Conservation (phyloP, 495 filamentous ascomycete species). For the Hypoxylon subgilvum region DNA sequence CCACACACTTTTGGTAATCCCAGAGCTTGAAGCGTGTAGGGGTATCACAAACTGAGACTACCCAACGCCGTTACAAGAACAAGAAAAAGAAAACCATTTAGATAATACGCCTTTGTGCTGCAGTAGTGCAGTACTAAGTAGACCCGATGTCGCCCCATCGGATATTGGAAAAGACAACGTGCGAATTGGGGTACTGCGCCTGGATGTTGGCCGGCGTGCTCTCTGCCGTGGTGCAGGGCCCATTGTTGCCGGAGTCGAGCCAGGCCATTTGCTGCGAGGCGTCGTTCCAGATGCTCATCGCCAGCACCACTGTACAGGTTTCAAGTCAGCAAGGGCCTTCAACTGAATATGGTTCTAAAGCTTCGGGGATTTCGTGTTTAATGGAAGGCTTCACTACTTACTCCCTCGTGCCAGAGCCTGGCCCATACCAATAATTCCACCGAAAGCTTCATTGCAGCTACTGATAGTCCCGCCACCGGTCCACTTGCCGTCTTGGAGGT, state of each 20-base stretch:
- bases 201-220: slow-evolving; percentile 53
- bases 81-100: too few species aligned
- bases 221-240: slow-evolving; percentile 58
- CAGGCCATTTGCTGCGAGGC: slow-evolving; percentile 37
- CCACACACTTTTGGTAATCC: too few species aligned
- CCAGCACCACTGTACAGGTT: slow-evolving; percentile 28
- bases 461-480: slow-evolving; percentile 29
- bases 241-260: slow-evolving; percentile 48
- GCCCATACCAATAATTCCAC: slow-evolving; percentile 37
- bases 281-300: slow-evolving; percentile 41
- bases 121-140: too few species aligned
- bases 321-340: slow-evolving; percentile 52
- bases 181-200: slow-evolving; percentile 49
- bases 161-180: slow-evolving; percentile 60
- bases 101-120: too few species aligned
- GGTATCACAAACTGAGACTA: too few species aligned
- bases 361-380: slow-evolving; percentile 57
- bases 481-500: slow-evolving; percentile 57
- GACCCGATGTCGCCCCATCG: slow-evolving; percentile 38
- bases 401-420: slow-evolving; percentile 38
- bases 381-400: slow-evolving; percentile 44
- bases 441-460: slow-evolving; percentile 21
- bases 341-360: slow-evolving; percentile 29
- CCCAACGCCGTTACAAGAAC: too few species aligned
- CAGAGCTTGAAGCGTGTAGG: too few species aligned